Base-by-base conservation (phyloP, 2,329 filamentous ascomycete species). In the Pseudophaeomoniella oleicola region DNA sequence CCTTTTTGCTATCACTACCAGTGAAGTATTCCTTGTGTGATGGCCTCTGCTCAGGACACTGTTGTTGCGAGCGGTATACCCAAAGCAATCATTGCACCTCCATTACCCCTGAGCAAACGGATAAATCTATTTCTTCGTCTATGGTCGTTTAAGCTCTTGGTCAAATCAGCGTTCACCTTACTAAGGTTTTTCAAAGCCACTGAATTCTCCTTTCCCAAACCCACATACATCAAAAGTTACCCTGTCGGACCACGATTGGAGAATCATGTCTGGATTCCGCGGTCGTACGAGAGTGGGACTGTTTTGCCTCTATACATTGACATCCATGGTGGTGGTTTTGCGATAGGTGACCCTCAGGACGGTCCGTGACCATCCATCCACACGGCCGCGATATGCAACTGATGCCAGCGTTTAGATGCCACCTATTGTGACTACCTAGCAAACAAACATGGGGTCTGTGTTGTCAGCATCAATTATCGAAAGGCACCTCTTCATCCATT, bases 321-420 rank as follows among this genome's bases (percentile, higher is more conserved):
- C 37, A 58, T 71, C 44, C 69, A 73, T 44, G 68, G 68, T 37
- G 67, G 69, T 39, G 67, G 66, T 29, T 69, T 67, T 46, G 53
- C 56, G 17, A 17, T 71, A 31, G 59, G 62, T 48, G 46, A 57
- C 14, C 58, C 66, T 1, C 39, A 50, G 34, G 50, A 63, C 31
- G 64, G 68, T 44, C 12, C n/a, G 14, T 15, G 4, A n/a, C n/a
- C n/a, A n/a, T n/a, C n/a, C n/a, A n/a, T n/a, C n/a, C n/a, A n/a
- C n/a, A n/a, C n/a, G n/a, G n/a, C n/a, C n/a, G n/a, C n/a, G n/a
- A n/a, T n/a, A n/a, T n/a, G n/a, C n/a, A n/a, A n/a, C n/a, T n/a
- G n/a, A n/a, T n/a, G n/a, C n/a, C n/a, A n/a, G n/a, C n/a, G n/a
- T n/a, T n/a, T n/a, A n/a, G n/a, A n/a, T n/a, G n/a, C n/a, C n/a